Evolutionary conservation across 139 green algal genomes (phyloP), one percentile per base, ranked within the genome.

Genomic region (Eudorina sp.): DNA sequence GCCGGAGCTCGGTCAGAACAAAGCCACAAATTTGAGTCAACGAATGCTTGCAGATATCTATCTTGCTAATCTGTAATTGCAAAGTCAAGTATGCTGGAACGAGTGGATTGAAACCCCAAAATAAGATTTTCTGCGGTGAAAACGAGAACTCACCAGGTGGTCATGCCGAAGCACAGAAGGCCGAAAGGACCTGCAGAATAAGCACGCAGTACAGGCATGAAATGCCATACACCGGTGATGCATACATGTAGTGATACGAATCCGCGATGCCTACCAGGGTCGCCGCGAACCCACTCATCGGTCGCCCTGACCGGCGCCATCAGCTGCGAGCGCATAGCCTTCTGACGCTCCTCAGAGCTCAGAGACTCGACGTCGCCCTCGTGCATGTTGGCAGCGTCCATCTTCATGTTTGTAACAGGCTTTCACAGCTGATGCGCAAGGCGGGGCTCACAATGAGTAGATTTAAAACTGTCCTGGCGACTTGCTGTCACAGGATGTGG

Each of bases 111-210:
- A n/a, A n/a, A n/a, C n/a, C n/a, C n/a, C n/a, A n/a, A n/a, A n/a
- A n/a, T n/a, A n/a, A n/a, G n/a, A n/a, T n/a, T n/a, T n/a, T n/a
- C n/a, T n/a, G n/a, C n/a, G n/a, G n/a, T n/a, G n/a, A n/a, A n/a
- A n/a, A 75, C 16, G 27, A 46, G 31, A 14, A 46, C 66, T 46
- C 19, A 75, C 66, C 48, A 73, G 19, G 90, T 93, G 21, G 90
- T 93, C 90, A 93, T 91, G 58, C 90, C 90, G 36, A 93, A 93
- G 58, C 83, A 90, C 5, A 93, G 72, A 53, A 93, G 73, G 14
- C 90, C 90, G 8, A 93, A 80, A 13, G 83, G 83, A 23, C 83
- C 75, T 83, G 46, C 34, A 38, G 31, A 75, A 48, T 29, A 46
- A 75, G 25, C 1, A 25, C 2, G 66, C 36, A 75, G 4, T n/a